Evolutionary conservation across 768 basidiomycete species (phyloP).

Genomic region (Lepiota venenata): DNA sequence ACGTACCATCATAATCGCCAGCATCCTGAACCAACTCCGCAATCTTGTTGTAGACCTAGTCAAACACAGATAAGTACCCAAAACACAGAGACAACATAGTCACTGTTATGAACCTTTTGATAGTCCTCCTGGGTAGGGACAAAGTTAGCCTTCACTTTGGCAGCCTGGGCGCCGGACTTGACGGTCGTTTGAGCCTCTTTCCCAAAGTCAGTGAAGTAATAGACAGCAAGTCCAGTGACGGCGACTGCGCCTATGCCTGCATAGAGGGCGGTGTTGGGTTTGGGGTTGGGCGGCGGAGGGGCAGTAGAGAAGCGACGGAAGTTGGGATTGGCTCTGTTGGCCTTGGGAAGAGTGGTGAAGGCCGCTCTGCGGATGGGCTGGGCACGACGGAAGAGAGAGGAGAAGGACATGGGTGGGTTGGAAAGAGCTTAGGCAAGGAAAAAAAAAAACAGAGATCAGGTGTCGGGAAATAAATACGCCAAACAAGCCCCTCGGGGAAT

Average conservation of each 20-base stretch:
- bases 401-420: conserved; percentile 48
- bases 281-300: conserved; percentile 41
- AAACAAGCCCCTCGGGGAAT: background rate
- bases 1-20: conserved; percentile 82
- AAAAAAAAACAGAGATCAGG: background rate
- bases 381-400: conserved; percentile 46
- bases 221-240: conserved; percentile 58
- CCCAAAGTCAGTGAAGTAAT: conserved; percentile 51
- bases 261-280: conserved; percentile 57
- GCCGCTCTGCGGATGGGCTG: conserved; percentile 15
- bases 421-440: conserved; percentile 13
- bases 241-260: conserved; percentile 59
- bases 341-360: conserved; percentile 11
- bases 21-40: conserved; percentile 74
- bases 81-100: background rate
- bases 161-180: conserved; percentile 60
- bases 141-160: conserved; percentile 66
- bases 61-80: background rate
- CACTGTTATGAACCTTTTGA: conserved; percentile 60
- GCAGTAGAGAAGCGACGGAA: conserved; percentile 57
- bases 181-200: conserved; percentile 50
- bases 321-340: conserved; percentile 14
- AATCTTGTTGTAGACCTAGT: conserved; percentile 87
- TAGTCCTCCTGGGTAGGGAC: conserved; percentile 82
- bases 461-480: background rate